Evolutionary conservation across 345 rosid species (phyloP), one percentile per base, ranked within the genome.

Genomic region (Crucihimalaya himalaica): DNA sequence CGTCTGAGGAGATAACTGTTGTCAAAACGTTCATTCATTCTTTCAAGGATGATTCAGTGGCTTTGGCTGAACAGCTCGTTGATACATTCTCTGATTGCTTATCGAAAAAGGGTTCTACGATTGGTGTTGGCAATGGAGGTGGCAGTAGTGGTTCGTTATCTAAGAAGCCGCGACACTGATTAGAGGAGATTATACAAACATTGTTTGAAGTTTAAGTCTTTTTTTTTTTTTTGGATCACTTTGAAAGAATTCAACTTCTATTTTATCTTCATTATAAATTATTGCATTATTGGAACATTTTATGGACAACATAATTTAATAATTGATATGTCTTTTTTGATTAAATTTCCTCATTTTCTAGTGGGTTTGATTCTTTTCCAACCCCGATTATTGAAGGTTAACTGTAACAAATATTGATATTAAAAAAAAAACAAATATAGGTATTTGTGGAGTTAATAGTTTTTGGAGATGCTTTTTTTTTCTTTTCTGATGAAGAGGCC

Each of bases 11-110:
- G 83, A 75, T 74, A 3, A 78, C 88, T 71, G 75, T 87, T 58
- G 95, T 93, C 42, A 89, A 88, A 76, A 86, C 85, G 29, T 91
- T 85, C 68, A 76, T 91, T 3, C 85, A 86, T 74, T 76, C 83
- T 6, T 86, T 93, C 31, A 75, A 77, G 18, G 87, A 81, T 18
- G 94, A 91, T 81, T 85, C 90, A 1, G 79, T 77, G 34, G 85
- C 94, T 28, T 85, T 91, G 5, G 91, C 91, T 7, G 97, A 86
- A 80, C 96, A 93, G 78, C 92, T 93, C 8, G 77, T 86, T 54
- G 96, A 91, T 40, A 82, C 93, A 25, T 91, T 91, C 67, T 81
- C 97, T 6, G 90, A 86, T 31, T 67, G 78, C 59, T 66, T 90
- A 42, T 79, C 87, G 1, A 34, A 10, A 9, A 85, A 84, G 74